A percentile compares a stretch with the other conserved stretches of the same genome.
These are phyloP conservation scores for Neckera pumila DNA, from an alignment of 225 moss, liverwort and hornwort species.

Conservation along the genomic window DNA sequence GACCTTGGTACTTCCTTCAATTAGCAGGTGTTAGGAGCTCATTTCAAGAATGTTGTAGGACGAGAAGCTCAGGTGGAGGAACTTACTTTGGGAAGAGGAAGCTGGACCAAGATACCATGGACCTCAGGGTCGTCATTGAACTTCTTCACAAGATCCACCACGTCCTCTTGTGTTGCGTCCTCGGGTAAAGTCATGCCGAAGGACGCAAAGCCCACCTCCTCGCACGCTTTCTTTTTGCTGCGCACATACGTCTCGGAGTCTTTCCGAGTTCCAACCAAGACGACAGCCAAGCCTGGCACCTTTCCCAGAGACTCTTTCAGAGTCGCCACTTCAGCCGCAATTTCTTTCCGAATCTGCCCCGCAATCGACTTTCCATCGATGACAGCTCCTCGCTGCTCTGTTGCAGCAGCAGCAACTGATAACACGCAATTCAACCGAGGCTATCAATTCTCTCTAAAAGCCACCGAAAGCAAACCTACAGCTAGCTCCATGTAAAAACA, in stretches of 20 bases:
- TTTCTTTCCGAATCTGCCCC: conserved; percentile 49
- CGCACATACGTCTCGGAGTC: conserved; percentile 92
- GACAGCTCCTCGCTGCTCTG: conserved; percentile 39
- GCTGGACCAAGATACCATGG: conserved; percentile 83
- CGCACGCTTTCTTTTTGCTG: conserved; percentile 83
- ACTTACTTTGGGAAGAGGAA: conserved; percentile 76
- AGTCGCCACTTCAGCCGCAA: conserved; percentile 53
- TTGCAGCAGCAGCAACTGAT: conserved; percentile 12
- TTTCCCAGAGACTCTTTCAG: conserved; percentile 50
- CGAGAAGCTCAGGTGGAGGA: neutral
- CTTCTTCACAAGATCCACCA: conserved; percentile 38
- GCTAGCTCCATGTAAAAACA: neutral
- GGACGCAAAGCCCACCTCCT: conserved; percentile 65
- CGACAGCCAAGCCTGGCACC: conserved; percentile 78
- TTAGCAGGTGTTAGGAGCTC: neutral
- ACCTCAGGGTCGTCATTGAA: conserved; percentile 73
- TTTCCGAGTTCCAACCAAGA: conserved; percentile 69
- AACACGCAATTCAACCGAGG: neutral
- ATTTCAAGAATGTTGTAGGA: neutral
- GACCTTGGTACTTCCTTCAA: neutral
- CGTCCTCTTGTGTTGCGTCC: conserved; percentile 57
- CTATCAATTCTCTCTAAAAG: neutral
- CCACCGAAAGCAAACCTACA: neutral
- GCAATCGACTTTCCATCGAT: conserved; percentile 84
- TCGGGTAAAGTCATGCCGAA: conserved; percentile 57